Percentiles rank a stretch among this genome's conserved stretches.
phyloP scores from a whole-genome alignment of 2,329 filamentous ascomycete species.

The Sporothrix sp. region DNA sequence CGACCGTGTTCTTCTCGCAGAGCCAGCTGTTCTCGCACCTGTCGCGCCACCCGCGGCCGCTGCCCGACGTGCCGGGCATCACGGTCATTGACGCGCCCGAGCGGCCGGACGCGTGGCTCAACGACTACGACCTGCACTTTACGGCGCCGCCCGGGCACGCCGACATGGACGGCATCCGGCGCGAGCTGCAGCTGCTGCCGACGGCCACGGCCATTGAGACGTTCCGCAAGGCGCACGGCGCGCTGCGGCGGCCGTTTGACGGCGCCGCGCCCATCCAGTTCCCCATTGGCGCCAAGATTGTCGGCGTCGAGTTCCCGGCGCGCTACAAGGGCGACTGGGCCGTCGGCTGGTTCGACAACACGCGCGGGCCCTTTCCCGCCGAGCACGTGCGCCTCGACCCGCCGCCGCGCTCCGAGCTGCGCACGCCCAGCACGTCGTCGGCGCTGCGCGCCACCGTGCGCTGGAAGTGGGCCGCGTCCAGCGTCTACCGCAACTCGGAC shows the following conservation, averaged over 20 bases:
- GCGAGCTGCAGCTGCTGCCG: conserved; percentile 34
- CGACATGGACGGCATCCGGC: conserved; percentile 33
- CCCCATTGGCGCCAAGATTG: conserved; percentile 35
- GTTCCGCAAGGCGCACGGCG: conserved; percentile 37
- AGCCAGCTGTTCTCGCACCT: conserved; percentile 44
- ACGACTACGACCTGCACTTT: conserved; percentile 47
- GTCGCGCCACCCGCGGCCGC: conserved; percentile 42
- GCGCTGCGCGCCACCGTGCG: conserved; percentile 37
- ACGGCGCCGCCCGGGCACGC: conserved; percentile 29
- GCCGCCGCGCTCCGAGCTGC: conserved; percentile 34
- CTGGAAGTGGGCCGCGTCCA: conserved; percentile 41
- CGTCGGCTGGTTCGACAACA: conserved; percentile 45
- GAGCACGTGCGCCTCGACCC: conserved; percentile 39
- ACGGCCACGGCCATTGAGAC: conserved; percentile 37
- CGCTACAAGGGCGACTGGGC: conserved; percentile 46
- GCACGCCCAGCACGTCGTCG: conserved; percentile 36
- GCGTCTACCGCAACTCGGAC: conserved; percentile 26
- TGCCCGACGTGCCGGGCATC: conserved; percentile 40
- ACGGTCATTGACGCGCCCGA: conserved; percentile 37
- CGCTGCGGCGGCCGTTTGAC: conserved; percentile 23
- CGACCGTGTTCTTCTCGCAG: conserved; percentile 47
- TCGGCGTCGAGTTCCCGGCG: conserved; percentile 41
- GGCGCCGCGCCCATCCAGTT: conserved; percentile 21
- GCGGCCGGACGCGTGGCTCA: conserved; percentile 30
- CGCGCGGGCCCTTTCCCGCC: conserved; percentile 37